These are phyloP conservation scores for Trypanosoma congolense DNA, from an alignment of 208 protist species.

Conservation along the genomic window DNA sequence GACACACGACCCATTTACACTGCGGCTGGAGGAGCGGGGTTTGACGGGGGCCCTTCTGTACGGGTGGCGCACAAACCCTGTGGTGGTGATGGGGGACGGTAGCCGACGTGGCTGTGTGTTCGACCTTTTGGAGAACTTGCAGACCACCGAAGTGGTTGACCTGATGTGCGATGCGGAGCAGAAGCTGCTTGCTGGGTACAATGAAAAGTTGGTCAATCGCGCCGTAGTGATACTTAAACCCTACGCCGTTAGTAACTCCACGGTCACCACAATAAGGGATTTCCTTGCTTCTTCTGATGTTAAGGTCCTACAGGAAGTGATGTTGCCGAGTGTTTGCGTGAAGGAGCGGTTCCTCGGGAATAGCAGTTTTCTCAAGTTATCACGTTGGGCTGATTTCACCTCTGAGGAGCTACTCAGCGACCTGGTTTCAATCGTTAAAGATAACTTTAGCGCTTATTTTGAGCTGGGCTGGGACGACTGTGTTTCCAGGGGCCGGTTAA, in stretches of 20 bases:
- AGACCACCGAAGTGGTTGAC: conserved; percentile 37
- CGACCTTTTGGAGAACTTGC: conserved; percentile 38
- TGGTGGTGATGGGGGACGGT: conserved; percentile 15
- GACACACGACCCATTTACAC: conserved; percentile 28
- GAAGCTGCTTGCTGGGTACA: conserved; percentile 13
- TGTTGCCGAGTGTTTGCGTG: conserved; percentile 30
- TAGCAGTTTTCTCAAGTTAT: conserved; percentile 16
- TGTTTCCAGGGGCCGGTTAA: conserved; percentile 19
- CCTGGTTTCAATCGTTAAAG: conserved; percentile 22
- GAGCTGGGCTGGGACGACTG: conserved; percentile 18
- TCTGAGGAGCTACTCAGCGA: conserved; percentile 20
- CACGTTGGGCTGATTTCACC: conserved; percentile 9
- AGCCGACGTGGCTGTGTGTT: conserved; percentile 18
- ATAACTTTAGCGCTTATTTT: conserved; percentile 30
- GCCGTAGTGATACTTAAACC: conserved; percentile 62
- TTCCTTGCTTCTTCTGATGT: conserved; percentile 26
- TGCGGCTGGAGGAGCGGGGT: conserved; percentile 28
- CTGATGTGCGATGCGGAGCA: conserved; percentile 32
- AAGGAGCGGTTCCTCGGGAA: conserved; percentile 23
- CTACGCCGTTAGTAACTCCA: conserved; percentile 24
- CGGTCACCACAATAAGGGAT: conserved; percentile 28
- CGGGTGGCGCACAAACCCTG: conserved; percentile 26
- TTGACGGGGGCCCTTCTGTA: conserved; percentile 37
- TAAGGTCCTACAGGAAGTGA: conserved; percentile 22
- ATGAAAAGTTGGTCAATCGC: conserved; percentile 25